A percentile compares a stretch with the other conserved stretches of the same genome.
These are phyloP conservation scores for Leishmania tropica DNA, from an alignment of 208 protist genomes.

Conservation along the genomic window DNA sequence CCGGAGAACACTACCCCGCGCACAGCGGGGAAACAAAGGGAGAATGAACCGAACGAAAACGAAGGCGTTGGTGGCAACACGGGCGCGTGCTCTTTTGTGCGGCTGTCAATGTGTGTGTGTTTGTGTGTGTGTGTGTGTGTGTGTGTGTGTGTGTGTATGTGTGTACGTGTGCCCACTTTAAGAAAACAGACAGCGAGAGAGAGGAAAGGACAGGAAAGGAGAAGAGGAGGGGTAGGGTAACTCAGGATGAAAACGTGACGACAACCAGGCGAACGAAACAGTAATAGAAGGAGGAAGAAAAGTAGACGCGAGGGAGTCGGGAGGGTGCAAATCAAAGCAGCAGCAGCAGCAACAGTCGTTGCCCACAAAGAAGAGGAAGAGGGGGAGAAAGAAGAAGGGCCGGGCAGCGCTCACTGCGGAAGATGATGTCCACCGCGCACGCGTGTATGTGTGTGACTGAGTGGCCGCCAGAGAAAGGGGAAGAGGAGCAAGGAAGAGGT, in stretches of 20 bases:
- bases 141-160: neutral
- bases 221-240: neutral
- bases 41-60: neutral
- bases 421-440: neutral
- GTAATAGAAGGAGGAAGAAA: neutral
- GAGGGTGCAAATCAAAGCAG: neutral
- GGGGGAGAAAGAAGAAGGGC: neutral
- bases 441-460: slow-evolving; percentile 1
- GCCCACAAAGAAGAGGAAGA: neutral
- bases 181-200: neutral
- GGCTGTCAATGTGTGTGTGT: too few relatives aligned
- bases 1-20: neutral
- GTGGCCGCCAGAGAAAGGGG: slow-evolving; percentile 1
- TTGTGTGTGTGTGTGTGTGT: neutral
- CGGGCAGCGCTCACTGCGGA: neutral
- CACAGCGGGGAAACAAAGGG: neutral
- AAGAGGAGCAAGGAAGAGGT: neutral
- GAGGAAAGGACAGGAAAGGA: neutral
- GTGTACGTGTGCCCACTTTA: neutral
- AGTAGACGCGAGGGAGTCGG: slow-evolving; percentile 14
- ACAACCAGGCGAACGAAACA: neutral
- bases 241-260: neutral
- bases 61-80: too few relatives aligned
- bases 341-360: neutral
- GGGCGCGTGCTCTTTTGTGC: neutral